phyloP scores from a whole-genome alignment of 257 asterid species.

The Apocynum venetum region DNA sequence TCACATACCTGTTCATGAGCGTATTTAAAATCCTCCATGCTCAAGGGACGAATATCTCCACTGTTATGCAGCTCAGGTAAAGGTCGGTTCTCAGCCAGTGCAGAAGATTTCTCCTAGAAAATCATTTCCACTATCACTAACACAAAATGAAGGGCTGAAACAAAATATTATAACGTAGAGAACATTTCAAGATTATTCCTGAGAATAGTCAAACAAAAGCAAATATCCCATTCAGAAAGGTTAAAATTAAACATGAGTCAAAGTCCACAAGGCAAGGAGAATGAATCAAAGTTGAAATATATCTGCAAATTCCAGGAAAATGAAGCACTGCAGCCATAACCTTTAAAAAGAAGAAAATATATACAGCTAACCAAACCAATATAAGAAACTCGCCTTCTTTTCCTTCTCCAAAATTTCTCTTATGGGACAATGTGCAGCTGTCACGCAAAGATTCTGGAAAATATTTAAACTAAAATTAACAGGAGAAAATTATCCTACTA shows the following conservation, averaged over 20 bases:
- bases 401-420: slow-evolving; percentile 82
- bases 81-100: slow-evolving; percentile 54
- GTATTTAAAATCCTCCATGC: slow-evolving; percentile 60
- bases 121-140: slow-evolving; percentile 3
- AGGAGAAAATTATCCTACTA: not conserved
- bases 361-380: not conserved
- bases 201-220: not conserved
- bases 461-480: not conserved
- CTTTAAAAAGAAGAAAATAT: not conserved
- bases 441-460: slow-evolving; percentile 70
- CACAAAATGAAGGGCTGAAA: not conserved
- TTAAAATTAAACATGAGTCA: not conserved
- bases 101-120: slow-evolving; percentile 62
- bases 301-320: not conserved
- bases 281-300: not conserved
- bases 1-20: slow-evolving; percentile 82
- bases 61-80: slow-evolving; percentile 58
- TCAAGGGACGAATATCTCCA: slow-evolving; percentile 60
- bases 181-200: not conserved
- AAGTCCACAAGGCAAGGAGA: not conserved
- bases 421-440: slow-evolving; percentile 85
- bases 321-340: not conserved
- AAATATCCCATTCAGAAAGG: not conserved
- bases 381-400: slow-evolving; percentile 50
- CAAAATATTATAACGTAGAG: not conserved